Conservation (phyloP, 106 monocot species). For the Platanthera guangdongensis region DNA sequence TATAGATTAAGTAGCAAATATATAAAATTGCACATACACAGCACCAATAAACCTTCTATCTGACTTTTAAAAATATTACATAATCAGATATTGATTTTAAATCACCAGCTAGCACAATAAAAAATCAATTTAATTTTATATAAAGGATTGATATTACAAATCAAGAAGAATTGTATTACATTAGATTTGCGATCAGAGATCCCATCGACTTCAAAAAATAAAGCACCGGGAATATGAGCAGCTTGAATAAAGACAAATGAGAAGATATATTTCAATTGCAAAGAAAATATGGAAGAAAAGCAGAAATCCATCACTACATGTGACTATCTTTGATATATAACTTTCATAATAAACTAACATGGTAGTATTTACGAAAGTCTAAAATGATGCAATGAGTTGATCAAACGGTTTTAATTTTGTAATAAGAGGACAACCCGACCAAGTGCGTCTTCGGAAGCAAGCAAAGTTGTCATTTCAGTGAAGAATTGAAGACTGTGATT, state of each 20-base stretch:
- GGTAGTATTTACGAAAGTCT: not conserved
- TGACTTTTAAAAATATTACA: too few relatives aligned
- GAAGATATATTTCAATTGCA: not conserved
- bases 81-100: too few relatives aligned
- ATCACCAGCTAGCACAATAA: too few relatives aligned
- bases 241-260: slow-evolving; percentile 32
- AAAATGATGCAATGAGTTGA: not conserved
- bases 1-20: not conserved
- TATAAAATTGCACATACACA: not conserved
- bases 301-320: not conserved
- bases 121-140: not conserved
- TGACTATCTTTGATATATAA: not conserved
- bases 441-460: too few relatives aligned
- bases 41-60: not conserved
- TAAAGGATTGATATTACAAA: not conserved
- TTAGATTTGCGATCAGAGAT: slow-evolving; percentile 73
- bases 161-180: slow-evolving; percentile 33
- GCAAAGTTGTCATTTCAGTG: too few relatives aligned
- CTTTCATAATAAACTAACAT: not conserved
- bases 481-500: too few relatives aligned
- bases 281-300: not conserved
- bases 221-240: slow-evolving; percentile 91
- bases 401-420: not conserved
- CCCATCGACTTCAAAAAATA: slow-evolving; percentile 96
- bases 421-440: too few relatives aligned